Evolutionary conservation across 2,329 filamentous ascomycete genomes (phyloP).

Genomic region (Fusarium globosum): DNA sequence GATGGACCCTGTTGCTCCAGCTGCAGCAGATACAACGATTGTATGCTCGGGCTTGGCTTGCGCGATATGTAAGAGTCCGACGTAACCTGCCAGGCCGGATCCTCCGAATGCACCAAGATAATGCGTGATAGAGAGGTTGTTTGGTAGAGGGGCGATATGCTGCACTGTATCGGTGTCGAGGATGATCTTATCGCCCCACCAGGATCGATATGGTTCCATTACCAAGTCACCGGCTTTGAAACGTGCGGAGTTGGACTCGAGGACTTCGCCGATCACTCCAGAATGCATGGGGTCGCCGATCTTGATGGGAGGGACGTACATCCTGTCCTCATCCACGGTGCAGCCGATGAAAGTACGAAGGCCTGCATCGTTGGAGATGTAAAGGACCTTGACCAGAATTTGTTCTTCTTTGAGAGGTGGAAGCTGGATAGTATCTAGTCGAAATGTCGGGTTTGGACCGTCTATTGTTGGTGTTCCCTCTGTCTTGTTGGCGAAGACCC

Average conservation of each 20-base stretch:
- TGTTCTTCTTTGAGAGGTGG: not conserved
- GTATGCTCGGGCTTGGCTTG: conserved; percentile 3
- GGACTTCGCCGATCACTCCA: conserved; percentile 1
- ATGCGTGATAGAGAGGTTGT: not conserved
- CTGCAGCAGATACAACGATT: conserved; percentile 4
- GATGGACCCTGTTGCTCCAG: conserved; percentile 8
- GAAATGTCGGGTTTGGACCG: conserved; percentile 1
- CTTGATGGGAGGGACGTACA: conserved; percentile 9
- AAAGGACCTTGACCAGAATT: conserved; percentile 11
- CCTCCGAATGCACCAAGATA: conserved; percentile 19
- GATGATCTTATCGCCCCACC: conserved; percentile 7
- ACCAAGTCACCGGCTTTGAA: conserved; percentile 5
- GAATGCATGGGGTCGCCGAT: conserved; percentile 6
- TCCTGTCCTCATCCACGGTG: not conserved
- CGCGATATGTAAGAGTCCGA: not conserved
- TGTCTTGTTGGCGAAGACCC: conserved; percentile 12
- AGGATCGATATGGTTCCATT: conserved; percentile 5
- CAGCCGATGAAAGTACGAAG: not conserved
- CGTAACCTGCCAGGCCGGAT: conserved; percentile 2
- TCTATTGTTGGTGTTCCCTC: conserved; percentile 1
- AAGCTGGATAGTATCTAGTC: not conserved
- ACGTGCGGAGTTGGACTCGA: conserved; percentile 3
- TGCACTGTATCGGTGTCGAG: not conserved
- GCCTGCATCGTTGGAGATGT: conserved; percentile 16
- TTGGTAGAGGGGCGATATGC: not conserved